Percentiles rank a stretch among this genome's conserved stretches.
Evolutionary conservation across 805 yeast species (phyloP).

Genomic region (Metschnikowia aberdeeniae): DNA sequence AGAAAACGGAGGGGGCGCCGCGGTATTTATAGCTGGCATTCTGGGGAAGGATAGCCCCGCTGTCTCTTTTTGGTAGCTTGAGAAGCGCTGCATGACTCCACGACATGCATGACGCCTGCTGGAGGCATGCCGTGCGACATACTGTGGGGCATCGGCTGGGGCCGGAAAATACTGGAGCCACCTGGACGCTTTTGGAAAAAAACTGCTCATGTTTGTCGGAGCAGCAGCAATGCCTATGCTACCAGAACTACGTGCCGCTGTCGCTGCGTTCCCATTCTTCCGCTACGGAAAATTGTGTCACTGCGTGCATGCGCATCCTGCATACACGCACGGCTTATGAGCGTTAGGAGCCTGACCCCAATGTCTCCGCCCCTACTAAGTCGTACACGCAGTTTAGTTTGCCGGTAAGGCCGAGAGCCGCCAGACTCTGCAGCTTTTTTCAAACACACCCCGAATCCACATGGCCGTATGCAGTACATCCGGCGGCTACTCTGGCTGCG

Average conservation of each 20-base stretch:
- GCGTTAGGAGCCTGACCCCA: slow-evolving; percentile 2
- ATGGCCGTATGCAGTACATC: too few relatives aligned
- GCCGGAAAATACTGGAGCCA: too few relatives aligned
- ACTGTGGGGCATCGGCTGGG: too few relatives aligned
- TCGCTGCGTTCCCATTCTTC: too few relatives aligned
- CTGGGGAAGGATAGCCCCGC: not conserved
- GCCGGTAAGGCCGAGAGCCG: too few relatives aligned
- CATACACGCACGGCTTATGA: not conserved
- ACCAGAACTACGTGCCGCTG: too few relatives aligned
- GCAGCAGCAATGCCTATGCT: too few relatives aligned
- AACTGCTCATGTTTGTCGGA: too few relatives aligned
- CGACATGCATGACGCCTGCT: slow-evolving; percentile 3
- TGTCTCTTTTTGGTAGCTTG: not conserved
- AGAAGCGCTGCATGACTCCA: not conserved
- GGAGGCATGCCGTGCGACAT: slow-evolving; percentile 3
- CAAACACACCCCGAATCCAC: too few relatives aligned
- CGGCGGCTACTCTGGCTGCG: too few relatives aligned
- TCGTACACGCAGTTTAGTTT: not conserved
- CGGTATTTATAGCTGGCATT: slow-evolving; percentile 1
- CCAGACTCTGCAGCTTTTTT: too few relatives aligned
- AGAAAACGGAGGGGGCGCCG: not conserved
- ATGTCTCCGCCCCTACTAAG: not conserved
- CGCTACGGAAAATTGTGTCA: not conserved
- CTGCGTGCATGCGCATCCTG: not conserved
- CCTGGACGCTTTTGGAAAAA: too few relatives aligned